Evolutionary conservation across 2,329 filamentous ascomycete species (phyloP), one percentile per base, ranked within the genome.

Genomic region (Aspergillus sp.): DNA sequence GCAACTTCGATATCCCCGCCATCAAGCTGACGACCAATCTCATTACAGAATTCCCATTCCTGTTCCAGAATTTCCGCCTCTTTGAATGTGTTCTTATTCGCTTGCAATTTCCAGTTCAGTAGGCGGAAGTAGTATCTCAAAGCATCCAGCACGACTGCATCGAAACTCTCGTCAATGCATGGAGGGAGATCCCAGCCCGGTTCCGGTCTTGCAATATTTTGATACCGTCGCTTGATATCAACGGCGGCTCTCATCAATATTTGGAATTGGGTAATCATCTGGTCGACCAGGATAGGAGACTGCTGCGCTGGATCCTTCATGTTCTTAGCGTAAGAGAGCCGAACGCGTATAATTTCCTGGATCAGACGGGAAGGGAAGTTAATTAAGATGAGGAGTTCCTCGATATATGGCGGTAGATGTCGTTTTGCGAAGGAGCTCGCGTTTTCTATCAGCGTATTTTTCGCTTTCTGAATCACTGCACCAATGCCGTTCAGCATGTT

Each of bases 1-100:
- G 95, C 95, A 43, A 98, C 95, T 77, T 98, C 93, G 41, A 98
- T 90, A 72, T 98, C 92, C 61, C 95, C 96, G 31, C 91, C 90
- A 66, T 96, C 88, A n/a, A 99, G 83, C 71, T 95, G 90, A 49
- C 90, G 86, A 25, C 93, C 95, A 56, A 99, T 91, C 67, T 93
- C 88, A 69, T 98, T 98, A 53, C 90, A 96, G 69, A 98, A 98
- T 57, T 92, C 91, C 95, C 95, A 99, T 76, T 99, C 95, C 68
- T 96, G 92, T 71, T 97, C 96, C 48, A 99, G 79, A 63, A 99
- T 89, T 79, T 99, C 95, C 6, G 95, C 95, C 74, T 99, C 95
- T 72, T 98, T 98, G 83, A 99, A 99, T 0, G 93, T 97, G 77
- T 98, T 99, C 74, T 97, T 98, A 80, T 98, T 98, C 56, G 92